phyloP scores from a whole-genome alignment of 495 filamentous ascomycete genomes.

The Penicillium paxilli region DNA sequence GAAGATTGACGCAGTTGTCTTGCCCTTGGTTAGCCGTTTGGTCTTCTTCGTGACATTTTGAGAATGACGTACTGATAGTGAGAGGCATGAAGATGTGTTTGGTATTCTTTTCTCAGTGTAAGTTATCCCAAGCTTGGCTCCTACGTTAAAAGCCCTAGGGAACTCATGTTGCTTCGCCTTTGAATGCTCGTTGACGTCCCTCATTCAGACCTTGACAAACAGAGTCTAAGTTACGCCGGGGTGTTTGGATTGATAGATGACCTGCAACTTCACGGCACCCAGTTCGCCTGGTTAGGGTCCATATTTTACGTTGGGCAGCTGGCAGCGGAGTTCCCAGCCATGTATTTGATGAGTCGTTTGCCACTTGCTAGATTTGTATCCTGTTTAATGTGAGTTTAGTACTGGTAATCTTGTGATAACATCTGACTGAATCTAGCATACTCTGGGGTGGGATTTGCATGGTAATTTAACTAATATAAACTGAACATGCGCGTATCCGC shows the following conservation, averaged over 20 bases:
- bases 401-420: not conserved
- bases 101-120: not conserved
- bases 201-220: not conserved
- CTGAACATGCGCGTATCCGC: not conserved
- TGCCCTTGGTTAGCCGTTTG: not conserved
- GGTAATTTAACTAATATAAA: slow-evolving; percentile 1
- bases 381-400: not conserved
- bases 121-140: not conserved
- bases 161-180: not conserved
- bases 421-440: slow-evolving; percentile 11
- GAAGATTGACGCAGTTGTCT: not conserved
- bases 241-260: slow-evolving; percentile 49
- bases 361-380: slow-evolving; percentile 26
- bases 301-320: slow-evolving; percentile 34
- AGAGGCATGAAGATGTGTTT: not conserved
- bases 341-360: slow-evolving; percentile 47
- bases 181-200: not conserved
- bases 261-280: slow-evolving; percentile 39
- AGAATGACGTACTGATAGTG: not conserved
- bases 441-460: slow-evolving; percentile 42
- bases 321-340: slow-evolving; percentile 14
- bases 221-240: not conserved
- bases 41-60: not conserved
- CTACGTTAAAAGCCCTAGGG: not conserved
- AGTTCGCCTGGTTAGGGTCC: slow-evolving; percentile 48